Percentiles rank a stretch among this genome's conserved stretches.
Conservation (phyloP, 2,329 filamentous ascomycete species). For the Stagonosporopsis cucurbitacearum region DNA sequence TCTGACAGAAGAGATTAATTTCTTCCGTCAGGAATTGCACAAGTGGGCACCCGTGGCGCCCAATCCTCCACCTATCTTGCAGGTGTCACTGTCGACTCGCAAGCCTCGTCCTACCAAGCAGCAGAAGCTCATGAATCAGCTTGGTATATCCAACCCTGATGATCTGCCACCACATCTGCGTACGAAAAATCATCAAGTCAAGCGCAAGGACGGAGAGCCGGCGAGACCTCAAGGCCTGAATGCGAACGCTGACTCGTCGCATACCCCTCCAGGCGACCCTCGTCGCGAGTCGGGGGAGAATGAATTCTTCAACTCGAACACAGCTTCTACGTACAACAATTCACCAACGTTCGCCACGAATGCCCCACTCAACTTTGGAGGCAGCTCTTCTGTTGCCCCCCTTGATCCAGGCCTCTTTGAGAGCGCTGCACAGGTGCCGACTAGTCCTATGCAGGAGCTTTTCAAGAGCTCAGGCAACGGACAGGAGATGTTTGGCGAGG, state of each 20-base stretch:
- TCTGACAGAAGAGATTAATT: slow-evolving; percentile 92
- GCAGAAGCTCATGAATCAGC: slow-evolving; percentile 89
- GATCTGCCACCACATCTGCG: slow-evolving; percentile 84
- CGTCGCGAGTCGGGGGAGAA: slow-evolving; percentile 38
- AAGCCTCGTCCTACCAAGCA: slow-evolving; percentile 97
- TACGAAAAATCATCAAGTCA: slow-evolving; percentile 63
- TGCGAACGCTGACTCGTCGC: slow-evolving; percentile 45
- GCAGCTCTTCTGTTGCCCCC: slow-evolving; percentile 37
- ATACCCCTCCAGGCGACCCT: slow-evolving; percentile 48
- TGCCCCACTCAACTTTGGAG: slow-evolving; percentile 40
- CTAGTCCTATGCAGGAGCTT: slow-evolving; percentile 45
- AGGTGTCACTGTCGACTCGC: slow-evolving; percentile 87
- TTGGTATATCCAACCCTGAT: slow-evolving; percentile 88
- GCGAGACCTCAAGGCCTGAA: slow-evolving; percentile 43
- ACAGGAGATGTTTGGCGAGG: slow-evolving; percentile 47
- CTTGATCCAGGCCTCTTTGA: slow-evolving; percentile 50
- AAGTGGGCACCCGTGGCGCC: slow-evolving; percentile 93
- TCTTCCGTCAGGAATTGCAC: slow-evolving; percentile 93
- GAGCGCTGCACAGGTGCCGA: slow-evolving; percentile 35
- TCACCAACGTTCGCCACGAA: slow-evolving; percentile 44
- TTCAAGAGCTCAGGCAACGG: slow-evolving; percentile 48
- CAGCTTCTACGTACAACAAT: slow-evolving; percentile 39
- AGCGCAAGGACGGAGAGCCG: slow-evolving; percentile 66
- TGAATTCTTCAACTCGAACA: slow-evolving; percentile 42
- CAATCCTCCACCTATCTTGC: slow-evolving; percentile 81